phyloP scores from a whole-genome alignment of 805 yeast species.

The Yamadazyma paraphyllophila region DNA sequence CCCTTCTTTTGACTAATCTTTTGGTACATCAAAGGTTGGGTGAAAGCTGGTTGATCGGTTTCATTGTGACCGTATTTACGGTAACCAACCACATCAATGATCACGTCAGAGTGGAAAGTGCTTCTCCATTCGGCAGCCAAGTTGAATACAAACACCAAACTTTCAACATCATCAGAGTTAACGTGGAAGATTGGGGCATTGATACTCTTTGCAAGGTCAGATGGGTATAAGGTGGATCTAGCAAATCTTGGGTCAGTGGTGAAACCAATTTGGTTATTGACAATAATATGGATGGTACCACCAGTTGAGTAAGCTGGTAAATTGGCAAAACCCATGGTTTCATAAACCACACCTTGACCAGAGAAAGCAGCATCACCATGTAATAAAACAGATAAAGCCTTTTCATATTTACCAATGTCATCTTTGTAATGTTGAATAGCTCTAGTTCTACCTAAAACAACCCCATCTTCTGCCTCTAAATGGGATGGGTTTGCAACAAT shows the following conservation, averaged over 20 bases:
- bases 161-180: constrained; percentile 96
- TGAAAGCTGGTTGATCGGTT: constrained; percentile 98
- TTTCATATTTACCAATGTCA: constrained; percentile 77
- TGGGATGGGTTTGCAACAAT: constrained; percentile 99
- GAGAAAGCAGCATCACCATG: constrained; percentile 99
- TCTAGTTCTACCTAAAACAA: constrained; percentile 96
- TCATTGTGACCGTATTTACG: constrained; percentile 99
- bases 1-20: constrained; percentile 85
- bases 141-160: constrained; percentile 85
- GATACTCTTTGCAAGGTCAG: constrained; percentile 94
- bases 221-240: constrained; percentile 96
- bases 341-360: constrained; percentile 98
- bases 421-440: constrained; percentile 90
- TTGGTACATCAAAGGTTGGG: constrained; percentile 97
- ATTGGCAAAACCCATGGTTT: constrained; percentile 91
- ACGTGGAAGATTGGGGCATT: constrained; percentile 99
- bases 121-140: constrained; percentile 99
- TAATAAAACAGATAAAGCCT: constrained; percentile 87
- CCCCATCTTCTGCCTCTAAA: constrained; percentile 98
- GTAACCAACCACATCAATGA: constrained; percentile 96
- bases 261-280: constrained; percentile 98
- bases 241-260: constrained; percentile 98
- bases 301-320: constrained; percentile 97
- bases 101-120: constrained; percentile 92
- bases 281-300: constrained; percentile 95